Evolutionary conservation across 306 rosid species (phyloP), one percentile per base, ranked within the genome.

Genomic region (Trifolium dubium): DNA sequence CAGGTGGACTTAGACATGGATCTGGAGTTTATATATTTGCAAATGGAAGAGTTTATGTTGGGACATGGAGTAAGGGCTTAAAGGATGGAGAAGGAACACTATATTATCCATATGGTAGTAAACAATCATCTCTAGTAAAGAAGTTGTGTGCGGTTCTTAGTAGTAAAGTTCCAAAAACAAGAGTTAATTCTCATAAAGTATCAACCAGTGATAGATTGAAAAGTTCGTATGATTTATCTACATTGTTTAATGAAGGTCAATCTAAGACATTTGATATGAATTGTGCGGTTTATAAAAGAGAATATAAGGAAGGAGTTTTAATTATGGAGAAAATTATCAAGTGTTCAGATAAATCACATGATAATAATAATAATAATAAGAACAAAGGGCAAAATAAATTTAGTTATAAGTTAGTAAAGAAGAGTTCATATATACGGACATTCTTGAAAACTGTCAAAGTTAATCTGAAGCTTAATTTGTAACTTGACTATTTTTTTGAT

Each of bases 51-150:
- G 15, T 44, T 12, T 12, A 44, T 12, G 15, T 44, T 44, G 50
- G 50, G 6, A 44, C 15, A 4, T 44, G 50, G 50, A 12, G 6
- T 11, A 80, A 63, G 47, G 92, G 84, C 19, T 80, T 88, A 71
- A 93, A 91, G 81, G 97, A 91, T 80, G 98, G 97, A 47, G 89
- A 87, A 77, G 98, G 97, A 72, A 88, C 85, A 15, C 83, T 91
- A 82, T 49, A 49, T n/a, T 93, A 89, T 86, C 97, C 97, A 19
- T 66, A 82, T 10, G 91, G 94, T 37, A 80, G 80, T 74, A 86
- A 85, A 77, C 85, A 86, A 69, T 91, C 88, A 9, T 71, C 87
- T 72, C 59, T 53, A 18, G 55, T 89, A 60, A 86, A 79, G 85
- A 89, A 73, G 79, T 85, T 82, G 88, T 64, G 73, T 71, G 77